Conservation (phyloP, 225 moss, liverwort and hornwort species). For the Pseudoscleropodium purum region DNA sequence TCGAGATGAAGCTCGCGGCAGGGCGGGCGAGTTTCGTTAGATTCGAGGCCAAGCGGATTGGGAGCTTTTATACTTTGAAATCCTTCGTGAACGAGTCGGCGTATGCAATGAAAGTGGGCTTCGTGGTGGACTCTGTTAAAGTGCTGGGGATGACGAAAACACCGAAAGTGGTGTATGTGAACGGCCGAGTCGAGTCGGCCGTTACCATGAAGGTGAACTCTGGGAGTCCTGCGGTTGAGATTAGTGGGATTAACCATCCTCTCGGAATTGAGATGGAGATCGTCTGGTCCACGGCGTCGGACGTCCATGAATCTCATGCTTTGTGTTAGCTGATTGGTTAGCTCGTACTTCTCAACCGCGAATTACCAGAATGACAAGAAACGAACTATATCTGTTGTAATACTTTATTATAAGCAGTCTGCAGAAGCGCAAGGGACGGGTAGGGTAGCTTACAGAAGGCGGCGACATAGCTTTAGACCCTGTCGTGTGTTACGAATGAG, state of each 20-base stretch:
- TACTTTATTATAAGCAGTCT: background rate
- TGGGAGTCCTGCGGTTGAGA: background rate
- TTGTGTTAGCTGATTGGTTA: background rate
- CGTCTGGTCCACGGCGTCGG: conserved; percentile 12
- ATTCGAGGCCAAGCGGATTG: conserved; percentile 16
- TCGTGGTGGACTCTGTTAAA: background rate
- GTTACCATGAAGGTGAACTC: conserved; percentile 1
- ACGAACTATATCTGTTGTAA: background rate
- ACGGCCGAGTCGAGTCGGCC: background rate
- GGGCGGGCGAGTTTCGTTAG: conserved; percentile 14
- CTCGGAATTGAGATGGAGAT: conserved; percentile 18
- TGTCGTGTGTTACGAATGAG: background rate
- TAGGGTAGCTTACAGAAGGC: background rate
- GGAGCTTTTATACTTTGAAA: conserved; percentile 3
- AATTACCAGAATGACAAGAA: background rate
- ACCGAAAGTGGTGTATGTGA: conserved; percentile 7
- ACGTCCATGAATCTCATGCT: background rate
- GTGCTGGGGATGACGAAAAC: conserved; percentile 18
- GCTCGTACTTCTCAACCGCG: background rate
- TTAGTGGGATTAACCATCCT: conserved; percentile 7
- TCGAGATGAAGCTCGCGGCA: conserved; percentile 12
- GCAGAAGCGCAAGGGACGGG: background rate
- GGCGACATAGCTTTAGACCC: background rate
- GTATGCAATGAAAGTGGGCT: background rate
- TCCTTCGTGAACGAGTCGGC: conserved; percentile 16